Conservation (phyloP, 371 early-diverging fungal genomes). For the Mortierella sp. region DNA sequence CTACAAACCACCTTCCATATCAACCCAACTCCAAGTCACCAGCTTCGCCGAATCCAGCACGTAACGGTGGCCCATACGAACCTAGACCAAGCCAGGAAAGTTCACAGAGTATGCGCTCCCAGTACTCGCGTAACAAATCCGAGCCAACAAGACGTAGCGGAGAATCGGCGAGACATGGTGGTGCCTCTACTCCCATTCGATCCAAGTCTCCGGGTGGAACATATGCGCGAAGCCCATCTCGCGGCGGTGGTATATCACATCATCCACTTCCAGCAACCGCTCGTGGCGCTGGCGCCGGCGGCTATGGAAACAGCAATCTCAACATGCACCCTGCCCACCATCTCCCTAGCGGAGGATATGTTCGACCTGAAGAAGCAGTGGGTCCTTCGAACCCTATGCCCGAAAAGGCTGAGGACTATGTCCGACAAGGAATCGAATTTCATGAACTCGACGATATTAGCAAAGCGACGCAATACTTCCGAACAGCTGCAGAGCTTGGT, state of each 20-base stretch:
- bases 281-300: slow-evolving; percentile 21
- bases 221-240: slow-evolving; percentile 8
- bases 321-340: slow-evolving; percentile 45
- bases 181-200: slow-evolving; percentile 1
- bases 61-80: slow-evolving; percentile 4
- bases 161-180: not conserved
- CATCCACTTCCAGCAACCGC: slow-evolving; percentile 23
- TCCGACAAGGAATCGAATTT: slow-evolving; percentile 66
- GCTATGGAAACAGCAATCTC: slow-evolving; percentile 10
- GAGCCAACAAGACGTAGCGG: not conserved
- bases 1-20: slow-evolving; percentile 2
- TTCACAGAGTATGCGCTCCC: slow-evolving; percentile 25
- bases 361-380: slow-evolving; percentile 54
- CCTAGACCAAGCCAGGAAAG: slow-evolving; percentile 49
- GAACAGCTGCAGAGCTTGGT: slow-evolving; percentile 79
- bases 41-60: not conserved
- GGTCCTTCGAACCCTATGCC: slow-evolving; percentile 56
- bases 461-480: slow-evolving; percentile 86
- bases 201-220: slow-evolving; percentile 14
- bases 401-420: slow-evolving; percentile 63
- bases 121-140: not conserved
- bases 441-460: slow-evolving; percentile 83
- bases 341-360: slow-evolving; percentile 42
- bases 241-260: slow-evolving; percentile 9
- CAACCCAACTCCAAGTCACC: not conserved